Percentiles rank a stretch among this genome's conserved stretches.
Conservation (phyloP, 2,329 filamentous ascomycete species). For the Alternaria sp. region DNA sequence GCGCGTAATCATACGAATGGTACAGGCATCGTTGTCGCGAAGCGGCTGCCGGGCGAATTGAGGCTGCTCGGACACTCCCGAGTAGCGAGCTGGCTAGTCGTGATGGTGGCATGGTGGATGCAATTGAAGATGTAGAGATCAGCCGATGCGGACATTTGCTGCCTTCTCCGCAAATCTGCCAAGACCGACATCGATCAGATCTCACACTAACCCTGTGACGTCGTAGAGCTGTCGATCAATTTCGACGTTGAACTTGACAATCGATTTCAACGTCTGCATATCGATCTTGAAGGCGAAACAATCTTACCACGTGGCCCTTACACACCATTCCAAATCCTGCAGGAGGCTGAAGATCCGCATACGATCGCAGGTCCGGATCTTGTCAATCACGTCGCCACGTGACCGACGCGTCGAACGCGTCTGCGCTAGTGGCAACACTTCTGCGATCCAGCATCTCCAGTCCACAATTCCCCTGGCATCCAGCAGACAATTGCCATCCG, state of each 20-base stretch:
- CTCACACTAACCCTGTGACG: constrained; percentile 2
- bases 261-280: neutral
- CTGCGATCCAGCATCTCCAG: neutral
- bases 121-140: constrained; percentile 13
- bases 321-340: neutral
- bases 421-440: constrained; percentile 23
- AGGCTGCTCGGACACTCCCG: constrained; percentile 31
- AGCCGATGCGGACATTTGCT: constrained; percentile 23
- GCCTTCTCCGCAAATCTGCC: constrained; percentile 24
- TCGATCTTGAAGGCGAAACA: neutral
- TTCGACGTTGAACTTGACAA: neutral
- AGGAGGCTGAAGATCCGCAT: neutral
- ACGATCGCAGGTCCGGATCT: neutral
- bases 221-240: constrained; percentile 1
- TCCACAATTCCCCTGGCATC: neutral
- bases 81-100: constrained; percentile 32
- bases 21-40: constrained; percentile 33
- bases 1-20: constrained; percentile 46
- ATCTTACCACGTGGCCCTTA: neutral
- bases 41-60: constrained; percentile 19
- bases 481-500: neutral
- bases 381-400: constrained; percentile 15
- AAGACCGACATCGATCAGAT: constrained; percentile 26
- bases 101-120: constrained; percentile 36
- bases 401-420: constrained; percentile 20